Evolutionary conservation across 2,329 filamentous ascomycete genomes (phyloP).

Genomic region (Verticillium nonalfalfae): DNA sequence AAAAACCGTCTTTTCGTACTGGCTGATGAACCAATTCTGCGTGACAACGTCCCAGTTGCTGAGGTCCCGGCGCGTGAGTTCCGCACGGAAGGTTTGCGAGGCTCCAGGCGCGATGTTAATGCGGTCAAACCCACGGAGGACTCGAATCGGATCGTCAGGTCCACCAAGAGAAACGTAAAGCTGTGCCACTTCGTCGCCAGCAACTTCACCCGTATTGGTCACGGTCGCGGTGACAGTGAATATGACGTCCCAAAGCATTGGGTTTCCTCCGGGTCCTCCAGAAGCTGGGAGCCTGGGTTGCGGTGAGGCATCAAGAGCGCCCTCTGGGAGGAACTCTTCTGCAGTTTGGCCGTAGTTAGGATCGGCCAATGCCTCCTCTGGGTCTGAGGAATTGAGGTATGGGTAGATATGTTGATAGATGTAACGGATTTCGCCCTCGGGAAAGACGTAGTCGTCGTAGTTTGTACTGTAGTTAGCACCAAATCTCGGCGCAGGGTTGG

Average conservation of each 20-base stretch:
- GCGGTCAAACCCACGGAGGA: conserved; percentile 77
- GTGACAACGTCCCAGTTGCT: conserved; percentile 74
- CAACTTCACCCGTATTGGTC: conserved; percentile 61
- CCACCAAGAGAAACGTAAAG: conserved; percentile 79
- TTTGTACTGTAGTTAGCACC: conserved; percentile 55
- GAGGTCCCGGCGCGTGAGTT: conserved; percentile 72
- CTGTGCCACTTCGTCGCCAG: conserved; percentile 68
- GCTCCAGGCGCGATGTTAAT: conserved; percentile 65
- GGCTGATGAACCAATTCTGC: conserved; percentile 78
- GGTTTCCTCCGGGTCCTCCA: conserved; percentile 57
- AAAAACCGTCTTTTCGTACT: conserved; percentile 44
- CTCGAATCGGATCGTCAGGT: conserved; percentile 57
- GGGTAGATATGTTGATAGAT: conserved; percentile 60
- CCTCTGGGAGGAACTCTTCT: conserved; percentile 53
- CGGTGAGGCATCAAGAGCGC: conserved; percentile 46
- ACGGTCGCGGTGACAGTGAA: conserved; percentile 63
- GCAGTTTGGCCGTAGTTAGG: conserved; percentile 53
- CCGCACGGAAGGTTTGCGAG: conserved; percentile 57
- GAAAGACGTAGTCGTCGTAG: conserved; percentile 62
- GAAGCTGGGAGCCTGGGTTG: conserved; percentile 47
- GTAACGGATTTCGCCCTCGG: conserved; percentile 43
- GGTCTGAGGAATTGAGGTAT: conserved; percentile 60
- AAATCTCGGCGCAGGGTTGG: conserved; percentile 55
- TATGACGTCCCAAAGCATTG: conserved; percentile 59
- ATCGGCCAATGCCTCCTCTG: conserved; percentile 47